Percentiles rank a stretch among this genome's conserved stretches.
phyloP scores from a whole-genome alignment of 1,284 basidiomycete species.

The Malassezia nana region DNA sequence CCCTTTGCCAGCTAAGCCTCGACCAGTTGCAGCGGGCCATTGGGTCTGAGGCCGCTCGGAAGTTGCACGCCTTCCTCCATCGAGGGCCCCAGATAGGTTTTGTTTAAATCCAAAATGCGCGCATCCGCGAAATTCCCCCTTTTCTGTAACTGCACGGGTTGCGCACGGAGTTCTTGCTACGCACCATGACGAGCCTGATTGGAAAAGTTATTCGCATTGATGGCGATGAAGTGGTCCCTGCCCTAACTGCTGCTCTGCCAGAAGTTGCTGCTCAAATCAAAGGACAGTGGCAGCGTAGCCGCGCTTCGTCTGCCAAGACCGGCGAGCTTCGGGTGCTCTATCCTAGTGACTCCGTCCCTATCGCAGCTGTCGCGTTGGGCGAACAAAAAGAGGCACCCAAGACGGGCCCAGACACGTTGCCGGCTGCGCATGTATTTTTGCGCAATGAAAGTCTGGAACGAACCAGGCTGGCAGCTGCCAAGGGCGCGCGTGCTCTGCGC shows the following conservation, averaged over 20 bases:
- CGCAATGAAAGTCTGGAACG: constrained; percentile 43
- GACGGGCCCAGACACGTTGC: constrained; percentile 35
- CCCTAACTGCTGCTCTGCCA: constrained; percentile 1
- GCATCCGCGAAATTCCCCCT: neutral
- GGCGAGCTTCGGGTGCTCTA: constrained; percentile 41
- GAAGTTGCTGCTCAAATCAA: constrained; percentile 19
- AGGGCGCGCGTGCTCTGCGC: constrained; percentile 39
- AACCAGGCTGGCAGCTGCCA: constrained; percentile 39
- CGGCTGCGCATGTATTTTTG: constrained; percentile 28
- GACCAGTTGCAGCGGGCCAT: constrained; percentile 64
- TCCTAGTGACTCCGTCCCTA: constrained; percentile 24
- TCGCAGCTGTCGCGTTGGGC: constrained; percentile 38
- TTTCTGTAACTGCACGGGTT: neutral
- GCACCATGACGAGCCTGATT: neutral
- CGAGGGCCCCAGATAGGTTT: neutral
- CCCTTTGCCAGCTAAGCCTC: constrained; percentile 62
- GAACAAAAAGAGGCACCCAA: constrained; percentile 35
- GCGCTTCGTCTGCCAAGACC: constrained; percentile 31
- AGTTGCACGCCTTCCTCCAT: constrained; percentile 61
- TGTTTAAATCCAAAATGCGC: neutral
- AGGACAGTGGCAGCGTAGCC: constrained; percentile 37
- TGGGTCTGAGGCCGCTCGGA: constrained; percentile 69
- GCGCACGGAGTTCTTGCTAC: neutral
- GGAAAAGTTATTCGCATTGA: constrained; percentile 16
- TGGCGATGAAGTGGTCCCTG: neutral